phyloP scores from a whole-genome alignment of 2,329 filamentous ascomycete genomes.

The Didymosphaeria variabile region DNA sequence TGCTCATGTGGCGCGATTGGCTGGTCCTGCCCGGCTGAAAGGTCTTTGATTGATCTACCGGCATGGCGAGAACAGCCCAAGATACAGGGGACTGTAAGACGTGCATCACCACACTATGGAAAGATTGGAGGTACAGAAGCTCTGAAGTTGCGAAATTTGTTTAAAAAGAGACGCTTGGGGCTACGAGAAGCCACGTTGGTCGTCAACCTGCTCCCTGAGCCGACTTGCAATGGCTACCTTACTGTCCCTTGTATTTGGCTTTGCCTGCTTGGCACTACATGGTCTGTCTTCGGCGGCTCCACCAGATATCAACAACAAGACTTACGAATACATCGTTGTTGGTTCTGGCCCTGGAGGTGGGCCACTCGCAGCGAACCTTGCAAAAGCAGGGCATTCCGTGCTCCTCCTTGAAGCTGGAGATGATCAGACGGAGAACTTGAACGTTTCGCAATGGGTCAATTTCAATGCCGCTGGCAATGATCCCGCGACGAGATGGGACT shows the following conservation, averaged over 20 bases:
- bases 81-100: slow-evolving; percentile 17
- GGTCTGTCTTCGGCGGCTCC: slow-evolving; percentile 21
- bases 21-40: slow-evolving; percentile 13
- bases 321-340: slow-evolving; percentile 69
- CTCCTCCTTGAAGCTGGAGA: slow-evolving; percentile 68
- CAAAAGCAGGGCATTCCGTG: slow-evolving; percentile 62
- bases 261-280: slow-evolving; percentile 19
- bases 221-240: slow-evolving; percentile 27
- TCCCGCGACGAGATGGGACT: slow-evolving; percentile 66
- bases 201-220: slow-evolving; percentile 6
- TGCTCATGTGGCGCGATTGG: slow-evolving; percentile 9
- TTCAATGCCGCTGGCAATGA: slow-evolving; percentile 65
- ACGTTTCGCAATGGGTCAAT: slow-evolving; percentile 60
- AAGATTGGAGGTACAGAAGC: slow-evolving; percentile 13
- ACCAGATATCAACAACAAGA: slow-evolving; percentile 25
- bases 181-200: not conserved
- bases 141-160: not conserved
- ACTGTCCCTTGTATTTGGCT: slow-evolving; percentile 14
- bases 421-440: slow-evolving; percentile 55
- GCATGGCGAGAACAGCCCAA: slow-evolving; percentile 21
- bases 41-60: slow-evolving; percentile 21
- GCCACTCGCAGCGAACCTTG: slow-evolving; percentile 28
- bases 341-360: slow-evolving; percentile 54
- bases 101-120: slow-evolving; percentile 19
- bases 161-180: slow-evolving; percentile 1